Evolutionary conservation across 2,329 filamentous ascomycete species (phyloP), one percentile per base, ranked within the genome.

Genomic region (Fusarium humuli): DNA sequence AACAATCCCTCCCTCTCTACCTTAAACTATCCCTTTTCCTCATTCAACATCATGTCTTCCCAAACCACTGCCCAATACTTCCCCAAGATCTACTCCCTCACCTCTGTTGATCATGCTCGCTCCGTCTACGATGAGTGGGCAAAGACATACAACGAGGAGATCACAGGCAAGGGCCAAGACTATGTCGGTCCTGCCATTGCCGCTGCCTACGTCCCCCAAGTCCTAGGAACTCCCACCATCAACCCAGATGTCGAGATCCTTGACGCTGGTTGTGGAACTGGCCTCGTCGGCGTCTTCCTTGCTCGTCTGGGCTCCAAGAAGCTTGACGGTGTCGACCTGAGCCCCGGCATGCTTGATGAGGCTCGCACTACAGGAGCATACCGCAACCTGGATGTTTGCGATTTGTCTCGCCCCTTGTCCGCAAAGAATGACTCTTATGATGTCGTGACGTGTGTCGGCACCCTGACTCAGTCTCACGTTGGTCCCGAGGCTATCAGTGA

Each of bases 231-330:
- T 41, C 69, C 71, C 10, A 63, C 66, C 30, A 67, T 77, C 48
- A 66, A 66, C 52, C 64, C 67, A n/a, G 62, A 69, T 22, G 37
- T 75, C 32, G 63, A 71, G 61, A 83, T 88, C 58, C 80, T 87
- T 0, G 86, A 88, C 62, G 85, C 85, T 23, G 86, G 86, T n/a
- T 87, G 86, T 61, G 86, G 86, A 6, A 88, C 85, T 1, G 86
- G 86, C 1, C 81, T 87, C 11, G 85, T 86, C 13, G 86, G 85
- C 6, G 74, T 81, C 22, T 82, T 82, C 27, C 81, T 88, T 6
- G 79, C 81, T 23, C 76, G 80, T 40, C 73, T 79, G 32, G 82
- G 83, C 5, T 82, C 81, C 6, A 79, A 79, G 40, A 77, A 79
- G n/a, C 81, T 88, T 44, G 83, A 87, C 53, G 86, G 86, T 27